Conservation (phyloP, 352 stramenopile genomes). For the Pythium vanterpoolii region DNA sequence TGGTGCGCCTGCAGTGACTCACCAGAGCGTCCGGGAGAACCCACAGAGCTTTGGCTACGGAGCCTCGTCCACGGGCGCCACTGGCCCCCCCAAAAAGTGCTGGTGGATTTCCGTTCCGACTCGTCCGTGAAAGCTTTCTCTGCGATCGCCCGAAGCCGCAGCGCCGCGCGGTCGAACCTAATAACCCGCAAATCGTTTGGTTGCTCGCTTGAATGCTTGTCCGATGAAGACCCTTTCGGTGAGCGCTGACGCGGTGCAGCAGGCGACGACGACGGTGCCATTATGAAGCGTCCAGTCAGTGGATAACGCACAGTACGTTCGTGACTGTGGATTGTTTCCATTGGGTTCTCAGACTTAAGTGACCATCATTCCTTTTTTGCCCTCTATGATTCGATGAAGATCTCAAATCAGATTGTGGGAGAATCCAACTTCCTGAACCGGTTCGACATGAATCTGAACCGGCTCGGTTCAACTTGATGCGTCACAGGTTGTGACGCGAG, state of each 20-base stretch:
- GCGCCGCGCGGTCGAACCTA: constrained; percentile 17
- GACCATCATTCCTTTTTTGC: constrained; percentile 13
- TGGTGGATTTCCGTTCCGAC: neutral
- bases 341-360: constrained; percentile 7
- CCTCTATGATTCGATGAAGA: constrained; percentile 7
- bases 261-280: constrained; percentile 5
- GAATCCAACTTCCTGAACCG: neutral
- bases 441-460: constrained; percentile 3
- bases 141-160: constrained; percentile 15
- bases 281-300: neutral
- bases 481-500: neutral
- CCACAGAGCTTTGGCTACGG: neutral
- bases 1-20: neutral
- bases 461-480: neutral
- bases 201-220: neutral
- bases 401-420: neutral
- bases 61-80: constrained; percentile 9
- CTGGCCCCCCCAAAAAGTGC: constrained; percentile 10
- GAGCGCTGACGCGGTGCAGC: neutral
- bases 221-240: neutral
- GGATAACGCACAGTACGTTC: neutral
- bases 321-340: neutral
- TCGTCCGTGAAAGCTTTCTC: constrained; percentile 9
- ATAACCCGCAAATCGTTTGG: constrained; percentile 12
- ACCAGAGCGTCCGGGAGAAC: too few species aligned